Base-by-base conservation (phyloP, 2,329 filamentous ascomycete genomes). In the Exophiala calicioides region DNA sequence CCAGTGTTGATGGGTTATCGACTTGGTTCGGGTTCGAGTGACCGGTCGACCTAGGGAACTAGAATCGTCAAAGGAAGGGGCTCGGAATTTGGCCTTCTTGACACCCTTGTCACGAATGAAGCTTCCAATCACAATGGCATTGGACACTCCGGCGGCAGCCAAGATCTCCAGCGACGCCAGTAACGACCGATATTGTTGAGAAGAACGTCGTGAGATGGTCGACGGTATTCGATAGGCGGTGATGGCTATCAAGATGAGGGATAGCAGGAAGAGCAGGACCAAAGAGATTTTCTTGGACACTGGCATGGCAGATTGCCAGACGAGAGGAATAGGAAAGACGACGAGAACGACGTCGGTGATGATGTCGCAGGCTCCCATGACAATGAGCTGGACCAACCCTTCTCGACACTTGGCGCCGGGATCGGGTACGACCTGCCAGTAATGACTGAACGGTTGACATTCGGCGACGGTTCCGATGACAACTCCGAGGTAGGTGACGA, bases 141-240 rank as follows among this genome's bases (percentile, higher is more conserved):
- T 98, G 9, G 91, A 88, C 0, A 94, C 86, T 0, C 83, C 82
- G 0, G 90, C 88, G 4, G 93, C 90, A 39, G 91, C 90, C 1
- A 97, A 76, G 5, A 97, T 85, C 63, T 98, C 93, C 13, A 94
- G 77, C 0, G 90, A 95, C 3, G 93, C 93, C 55, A 94, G 77
- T 1, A 97, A 80, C 0, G 91, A 94, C 33, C 93, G 86, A 58
- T 86, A 89, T 61, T 93, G 89, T 65, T 97, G 93, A 20, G 80
- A 76, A 2, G 90, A 89, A 49, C 82, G 70, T 35, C 78, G 73
- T 2, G 74, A 61, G 41, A 97, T 84, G 50, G 94, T 88, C 32
- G 84, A 78, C 0, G 86, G 84, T n/a, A 96, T 78, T 13, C 91
- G 84, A 59, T 88, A 91, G 34, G 85, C 75, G 1, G 90, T 95